Percentiles rank a stretch among this genome's conserved stretches.
These are phyloP conservation scores for Pleurotus citrinopileatus DNA, from an alignment of 768 basidiomycete genomes.

Conservation along the genomic window DNA sequence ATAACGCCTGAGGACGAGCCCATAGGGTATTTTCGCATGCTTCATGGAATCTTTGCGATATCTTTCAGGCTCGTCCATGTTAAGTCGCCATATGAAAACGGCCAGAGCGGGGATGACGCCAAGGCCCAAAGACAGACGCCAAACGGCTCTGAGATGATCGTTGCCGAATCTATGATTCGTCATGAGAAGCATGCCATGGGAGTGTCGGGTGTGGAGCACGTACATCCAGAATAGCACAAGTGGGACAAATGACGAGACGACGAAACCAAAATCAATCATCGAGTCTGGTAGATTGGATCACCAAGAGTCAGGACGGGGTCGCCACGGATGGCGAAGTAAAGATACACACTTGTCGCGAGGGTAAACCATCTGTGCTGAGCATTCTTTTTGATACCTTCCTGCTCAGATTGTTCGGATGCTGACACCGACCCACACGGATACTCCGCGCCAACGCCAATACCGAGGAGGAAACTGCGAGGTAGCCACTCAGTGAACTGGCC, in stretches of 20 bases:
- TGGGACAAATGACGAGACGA: slow-evolving; percentile 76
- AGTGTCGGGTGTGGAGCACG: slow-evolving; percentile 22
- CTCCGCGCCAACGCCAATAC: slow-evolving; percentile 85
- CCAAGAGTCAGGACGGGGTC: neutral
- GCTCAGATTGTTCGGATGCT: slow-evolving; percentile 88
- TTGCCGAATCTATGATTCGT: slow-evolving; percentile 56
- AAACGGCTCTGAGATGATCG: slow-evolving; percentile 80
- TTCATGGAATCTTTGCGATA: slow-evolving; percentile 83
- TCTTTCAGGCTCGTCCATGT: slow-evolving; percentile 75
- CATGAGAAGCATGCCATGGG: neutral
- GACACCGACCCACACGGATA: slow-evolving; percentile 91
- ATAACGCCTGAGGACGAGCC: slow-evolving; percentile 76
- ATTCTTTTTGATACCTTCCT: slow-evolving; percentile 70
- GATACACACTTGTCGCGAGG: slow-evolving; percentile 75
- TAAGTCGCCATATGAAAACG: slow-evolving; percentile 85
- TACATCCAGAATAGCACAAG: slow-evolving; percentile 89
- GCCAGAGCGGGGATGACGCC: slow-evolving; percentile 77
- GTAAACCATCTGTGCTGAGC: slow-evolving; percentile 87
- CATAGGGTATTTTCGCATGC: slow-evolving; percentile 67
- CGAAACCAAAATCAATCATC: slow-evolving; percentile 88
- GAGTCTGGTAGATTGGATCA: slow-evolving; percentile 41
- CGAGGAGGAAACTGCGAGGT: slow-evolving; percentile 69
- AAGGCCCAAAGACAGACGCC: slow-evolving; percentile 84
- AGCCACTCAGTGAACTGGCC: neutral
- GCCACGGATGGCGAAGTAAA: neutral